Base-by-base conservation (phyloP, 768 basidiomycete species). In the Leccinum obscurum region DNA sequence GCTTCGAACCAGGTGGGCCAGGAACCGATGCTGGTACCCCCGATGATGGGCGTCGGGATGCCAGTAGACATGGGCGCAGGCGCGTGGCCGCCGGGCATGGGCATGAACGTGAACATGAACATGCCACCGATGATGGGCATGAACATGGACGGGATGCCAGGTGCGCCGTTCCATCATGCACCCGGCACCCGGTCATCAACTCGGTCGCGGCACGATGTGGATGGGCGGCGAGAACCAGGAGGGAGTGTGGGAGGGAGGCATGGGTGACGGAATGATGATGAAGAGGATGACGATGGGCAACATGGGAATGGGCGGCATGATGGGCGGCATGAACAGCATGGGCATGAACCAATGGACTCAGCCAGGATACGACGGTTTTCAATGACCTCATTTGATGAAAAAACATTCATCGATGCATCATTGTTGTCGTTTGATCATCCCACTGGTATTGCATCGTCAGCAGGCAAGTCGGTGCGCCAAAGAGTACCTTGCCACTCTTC, bases 201-300 rank as follows among this genome's bases (percentile, higher is more conserved):
- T 67, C 49, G 66, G 61, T 22, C 55, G 62, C 20, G 67, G 65
- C 1, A 35, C 68, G 9, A 76, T 77, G 60, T 78, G 77, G 74
- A 73, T 78, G 70, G 72, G 74, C 0, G 69, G 66, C 1, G 73
- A 70, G 1, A 66, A 69, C 20, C 65, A 69, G 1, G 75, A 74
- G 52, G 68, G 72, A 1, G 72, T 80, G 59, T 75, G 75, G 74
- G 77, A 76, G 17, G 74, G 71, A 9, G 75, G 74, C 0, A 74
- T 77, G 72, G 71, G 72, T 22, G 75, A 77, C 6, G 79, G 77
- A 8, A 83, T 83, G 68, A 77, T 79, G 68, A 80, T 77, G 65
- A 75, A 71, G 32, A 64, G 66, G 41, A 77, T 75, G 66, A 72
- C 69, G 0, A 75, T 74, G 70, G 77, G 72, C 30, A 75, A 68